phyloP scores from a whole-genome alignment of 225 moss, liverwort and hornwort genomes.

The Lunularia cruciata region DNA sequence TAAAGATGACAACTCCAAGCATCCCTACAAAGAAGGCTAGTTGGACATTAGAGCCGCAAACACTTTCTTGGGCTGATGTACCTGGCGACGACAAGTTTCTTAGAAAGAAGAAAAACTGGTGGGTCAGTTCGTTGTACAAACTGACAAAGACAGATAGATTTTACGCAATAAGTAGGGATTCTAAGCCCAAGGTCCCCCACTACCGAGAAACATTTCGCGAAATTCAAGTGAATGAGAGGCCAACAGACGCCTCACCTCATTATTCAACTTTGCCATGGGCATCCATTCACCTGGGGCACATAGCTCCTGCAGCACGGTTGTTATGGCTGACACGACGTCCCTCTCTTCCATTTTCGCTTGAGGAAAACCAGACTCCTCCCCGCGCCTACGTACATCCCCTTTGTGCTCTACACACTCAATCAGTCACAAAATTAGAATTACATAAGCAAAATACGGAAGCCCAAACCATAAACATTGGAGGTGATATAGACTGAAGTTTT shows the following conservation, averaged over 20 bases:
- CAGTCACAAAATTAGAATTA: background rate
- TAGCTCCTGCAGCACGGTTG: conserved; percentile 75
- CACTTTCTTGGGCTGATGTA: no score
- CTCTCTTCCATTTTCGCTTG: conserved; percentile 65
- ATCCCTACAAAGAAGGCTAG: no score
- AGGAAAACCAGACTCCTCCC: conserved; percentile 42
- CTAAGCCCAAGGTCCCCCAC: no score
- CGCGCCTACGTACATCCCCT: conserved; percentile 57
- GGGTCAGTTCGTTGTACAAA: no score
- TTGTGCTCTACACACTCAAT: conserved; percentile 33
- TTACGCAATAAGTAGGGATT: no score
- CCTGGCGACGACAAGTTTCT: no score
- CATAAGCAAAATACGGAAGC: background rate
- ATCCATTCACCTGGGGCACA: conserved; percentile 85
- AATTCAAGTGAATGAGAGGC: no score
- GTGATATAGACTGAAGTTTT: background rate
- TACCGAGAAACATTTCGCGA: no score
- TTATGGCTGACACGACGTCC: conserved; percentile 69
- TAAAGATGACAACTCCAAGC: background rate
- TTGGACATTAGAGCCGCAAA: no score
- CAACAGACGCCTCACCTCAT: conserved; percentile 45
- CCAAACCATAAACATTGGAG: background rate
- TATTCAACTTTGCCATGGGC: conserved; percentile 82
- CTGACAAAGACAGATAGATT: no score
- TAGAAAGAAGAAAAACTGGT: no score